Base-by-base conservation (phyloP, 2,329 filamentous ascomycete species). In the Talaromyces sp. region DNA sequence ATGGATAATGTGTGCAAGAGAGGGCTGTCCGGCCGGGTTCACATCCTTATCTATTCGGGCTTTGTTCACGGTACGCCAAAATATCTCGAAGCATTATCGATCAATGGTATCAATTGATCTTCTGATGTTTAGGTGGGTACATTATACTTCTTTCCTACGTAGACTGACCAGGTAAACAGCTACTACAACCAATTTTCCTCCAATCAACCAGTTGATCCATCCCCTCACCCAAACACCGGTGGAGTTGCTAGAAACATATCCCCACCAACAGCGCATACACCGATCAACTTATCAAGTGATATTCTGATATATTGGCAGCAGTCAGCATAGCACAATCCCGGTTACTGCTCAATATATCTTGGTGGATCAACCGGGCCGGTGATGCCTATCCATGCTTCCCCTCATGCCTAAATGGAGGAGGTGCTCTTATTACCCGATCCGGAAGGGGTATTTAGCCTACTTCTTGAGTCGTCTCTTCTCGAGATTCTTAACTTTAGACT, bases 331-430 rank as follows among this genome's bases (percentile, higher is more conserved):
- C 31, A n/a, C 14, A 11, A 16, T 37, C 6, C 52, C 52, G 52
- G 52, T 56, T 24, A 37, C 52, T 56, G n/a, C 3, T 56, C 31
- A 49, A 31, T 16, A 14, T 37, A 39, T 22, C 8, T 39, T 9
- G 33, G 35, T 59, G 24, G 35, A 31, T 59, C 37, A 47, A 63
- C 61, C 61, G 61, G 61, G 50, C 61, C 61, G 61, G 61, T 63
- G 61, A 43, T 57, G 50, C 19, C 35, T 57, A 52, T 52, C 22
- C 49, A 52, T 16, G 49, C 14, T 27, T 59, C 56, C 56, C 56
- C 56, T 59, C 56, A 39, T 59, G 14, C 22, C 24, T 41, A 7
- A 13, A 33, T 45, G 41, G 27, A 60, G 41, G 49, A 35, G 16
- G 16, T 54, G 13, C n/a, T 24, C 1, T 22, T 35, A 54, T 63